Conservation (phyloP, 352 stramenopile genomes). For the Phytophthora fragariae region DNA sequence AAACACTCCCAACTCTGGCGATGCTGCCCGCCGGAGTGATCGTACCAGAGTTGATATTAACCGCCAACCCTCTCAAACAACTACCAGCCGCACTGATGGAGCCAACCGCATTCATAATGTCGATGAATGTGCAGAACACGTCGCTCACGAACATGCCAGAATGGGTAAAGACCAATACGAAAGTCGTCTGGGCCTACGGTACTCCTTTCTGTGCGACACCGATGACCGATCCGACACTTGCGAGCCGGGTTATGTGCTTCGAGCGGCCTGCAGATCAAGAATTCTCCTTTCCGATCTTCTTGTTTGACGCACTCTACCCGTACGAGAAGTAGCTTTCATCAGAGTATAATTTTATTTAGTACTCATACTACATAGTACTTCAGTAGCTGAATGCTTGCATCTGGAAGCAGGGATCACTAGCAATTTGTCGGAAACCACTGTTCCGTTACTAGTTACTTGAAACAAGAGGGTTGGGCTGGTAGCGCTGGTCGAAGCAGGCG, state of each 20-base stretch:
- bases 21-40: slow-evolving; percentile 36
- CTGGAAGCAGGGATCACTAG: no score
- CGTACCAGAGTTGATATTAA: slow-evolving; percentile 17
- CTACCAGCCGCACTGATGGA: slow-evolving; percentile 21
- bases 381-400: no score
- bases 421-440: no score
- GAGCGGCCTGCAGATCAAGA: background rate
- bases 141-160: slow-evolving; percentile 14
- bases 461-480: no score
- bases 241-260: no score
- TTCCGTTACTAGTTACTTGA: no score
- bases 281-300: background rate
- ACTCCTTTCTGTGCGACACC: no score
- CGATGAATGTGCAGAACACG: slow-evolving; percentile 28
- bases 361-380: no score
- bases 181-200: background rate
- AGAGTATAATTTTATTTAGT: no score
- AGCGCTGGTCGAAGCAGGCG: no score
- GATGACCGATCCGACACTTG: no score
- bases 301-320: slow-evolving; percentile 11
- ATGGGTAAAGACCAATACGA: slow-evolving; percentile 26
- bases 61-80: slow-evolving; percentile 24
- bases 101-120: slow-evolving; percentile 23
- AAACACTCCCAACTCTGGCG: slow-evolving; percentile 19
- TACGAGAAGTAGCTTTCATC: no score